These are phyloP conservation scores for Gossypium davidsonii DNA, from an alignment of 441 rosid genomes.

Conservation along the genomic window DNA sequence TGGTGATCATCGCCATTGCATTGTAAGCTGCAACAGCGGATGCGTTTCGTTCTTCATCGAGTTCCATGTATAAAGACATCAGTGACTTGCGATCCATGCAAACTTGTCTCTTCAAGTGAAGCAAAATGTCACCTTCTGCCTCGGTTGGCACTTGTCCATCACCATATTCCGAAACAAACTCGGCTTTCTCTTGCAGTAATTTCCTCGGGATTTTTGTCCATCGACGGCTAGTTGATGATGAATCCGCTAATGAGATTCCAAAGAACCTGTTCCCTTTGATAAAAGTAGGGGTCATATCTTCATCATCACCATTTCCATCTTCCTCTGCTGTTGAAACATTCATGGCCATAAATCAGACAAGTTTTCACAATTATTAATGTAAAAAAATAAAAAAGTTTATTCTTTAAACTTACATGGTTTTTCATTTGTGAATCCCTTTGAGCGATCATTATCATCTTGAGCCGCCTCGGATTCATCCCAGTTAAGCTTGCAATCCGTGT, in stretches of 20 bases:
- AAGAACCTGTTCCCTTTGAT: conserved; percentile 60
- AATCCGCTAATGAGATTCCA: conserved; percentile 57
- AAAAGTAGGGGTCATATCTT: conserved; percentile 56
- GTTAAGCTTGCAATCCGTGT: conserved; percentile 42
- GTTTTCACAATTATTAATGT: background rate
- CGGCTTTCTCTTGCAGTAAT: conserved; percentile 47
- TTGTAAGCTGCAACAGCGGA: conserved; percentile 91
- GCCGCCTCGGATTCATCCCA: conserved; percentile 36
- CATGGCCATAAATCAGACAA: background rate
- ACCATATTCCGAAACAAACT: conserved; percentile 34
- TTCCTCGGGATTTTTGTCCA: conserved; percentile 38
- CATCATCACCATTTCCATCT: conserved; percentile 40
- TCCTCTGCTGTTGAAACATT: conserved; percentile 29
- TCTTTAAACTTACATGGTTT: conserved; percentile 27
- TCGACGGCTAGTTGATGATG: conserved; percentile 48
- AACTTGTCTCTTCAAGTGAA: conserved; percentile 59
- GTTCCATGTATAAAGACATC: conserved; percentile 71
- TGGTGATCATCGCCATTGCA: conserved; percentile 92
- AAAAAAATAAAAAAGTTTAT: background rate
- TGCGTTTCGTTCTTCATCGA: conserved; percentile 86
- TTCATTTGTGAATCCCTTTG: conserved; percentile 18
- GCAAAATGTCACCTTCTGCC: conserved; percentile 44
- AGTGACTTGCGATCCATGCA: conserved; percentile 71
- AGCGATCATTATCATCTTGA: conserved; percentile 36
- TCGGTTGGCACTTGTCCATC: conserved; percentile 29